phyloP scores from a whole-genome alignment of 1,284 basidiomycete genomes.

The Sporisorium graminicola region DNA sequence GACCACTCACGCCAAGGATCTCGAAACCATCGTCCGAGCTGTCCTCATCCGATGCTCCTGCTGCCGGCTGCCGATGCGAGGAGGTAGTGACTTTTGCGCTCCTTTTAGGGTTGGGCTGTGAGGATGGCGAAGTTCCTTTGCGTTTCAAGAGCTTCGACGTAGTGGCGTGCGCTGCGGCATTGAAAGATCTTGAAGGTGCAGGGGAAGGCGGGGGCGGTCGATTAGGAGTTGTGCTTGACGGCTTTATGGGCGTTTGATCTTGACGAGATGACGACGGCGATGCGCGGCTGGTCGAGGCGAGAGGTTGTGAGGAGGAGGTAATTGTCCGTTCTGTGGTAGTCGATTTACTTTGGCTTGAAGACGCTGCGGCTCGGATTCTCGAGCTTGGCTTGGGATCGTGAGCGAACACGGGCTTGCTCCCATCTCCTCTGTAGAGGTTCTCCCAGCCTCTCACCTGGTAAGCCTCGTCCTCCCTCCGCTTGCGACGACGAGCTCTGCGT shows the following conservation, averaged over 20 bases:
- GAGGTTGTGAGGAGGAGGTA: not conserved
- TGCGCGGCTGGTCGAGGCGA: not conserved
- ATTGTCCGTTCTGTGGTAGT: not conserved
- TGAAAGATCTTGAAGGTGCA: constrained; percentile 4
- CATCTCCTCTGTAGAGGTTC: constrained; percentile 28
- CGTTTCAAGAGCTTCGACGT: constrained; percentile 9
- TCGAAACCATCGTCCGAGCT: constrained; percentile 37
- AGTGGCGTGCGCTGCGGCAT: not conserved
- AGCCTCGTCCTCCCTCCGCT: constrained; percentile 26
- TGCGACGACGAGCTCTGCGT: constrained; percentile 23
- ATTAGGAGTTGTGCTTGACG: not conserved
- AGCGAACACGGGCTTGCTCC: constrained; percentile 22
- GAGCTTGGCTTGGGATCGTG: constrained; percentile 1
- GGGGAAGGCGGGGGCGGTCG: constrained; percentile 15
- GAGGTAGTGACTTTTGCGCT: not conserved
- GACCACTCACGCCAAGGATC: constrained; percentile 2
- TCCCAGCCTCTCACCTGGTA: constrained; percentile 41
- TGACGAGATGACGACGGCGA: not conserved
- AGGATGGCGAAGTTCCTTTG: constrained; percentile 17
- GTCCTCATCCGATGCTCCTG: not conserved
- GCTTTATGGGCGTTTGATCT: not conserved
- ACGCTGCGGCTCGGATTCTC: not conserved
- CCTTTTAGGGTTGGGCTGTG: not conserved
- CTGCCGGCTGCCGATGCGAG: not conserved
- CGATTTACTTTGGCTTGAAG: not conserved